Percentiles rank a stretch among this genome's conserved stretches.
Conservation (phyloP, 257 asterid genomes). For the Coffea canephora region DNA sequence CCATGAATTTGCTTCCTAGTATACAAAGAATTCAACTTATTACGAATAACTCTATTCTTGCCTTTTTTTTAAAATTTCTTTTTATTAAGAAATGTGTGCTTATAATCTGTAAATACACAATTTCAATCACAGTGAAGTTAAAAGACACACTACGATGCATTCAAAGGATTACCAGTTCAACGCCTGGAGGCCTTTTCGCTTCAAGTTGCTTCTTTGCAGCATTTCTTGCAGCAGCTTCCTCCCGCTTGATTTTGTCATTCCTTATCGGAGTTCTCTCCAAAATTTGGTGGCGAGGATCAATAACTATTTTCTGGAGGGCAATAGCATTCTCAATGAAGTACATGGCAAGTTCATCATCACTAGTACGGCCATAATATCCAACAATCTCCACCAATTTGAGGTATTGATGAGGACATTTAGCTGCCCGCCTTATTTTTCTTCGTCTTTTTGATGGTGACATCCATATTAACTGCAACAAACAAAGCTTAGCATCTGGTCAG, state of each 20-base stretch:
- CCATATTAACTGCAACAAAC: conserved; percentile 47
- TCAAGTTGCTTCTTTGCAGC: conserved; percentile 43
- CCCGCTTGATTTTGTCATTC: conserved; percentile 33
- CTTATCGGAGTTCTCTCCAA: conserved; percentile 36
- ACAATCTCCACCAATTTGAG: conserved; percentile 47
- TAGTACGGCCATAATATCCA: conserved; percentile 53
- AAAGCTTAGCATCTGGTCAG: not conserved
- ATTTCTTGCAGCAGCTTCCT: conserved; percentile 44
- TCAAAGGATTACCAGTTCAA: conserved; percentile 42
- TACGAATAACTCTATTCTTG: not conserved
- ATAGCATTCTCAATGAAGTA: conserved; percentile 48
- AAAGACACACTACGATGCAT: not conserved
- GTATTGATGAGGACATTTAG: conserved; percentile 28
- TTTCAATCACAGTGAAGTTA: not conserved
- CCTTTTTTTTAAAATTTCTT: too few species aligned
- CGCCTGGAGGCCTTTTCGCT: conserved; percentile 36
- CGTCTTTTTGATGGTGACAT: conserved; percentile 47
- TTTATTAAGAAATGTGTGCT: too few species aligned
- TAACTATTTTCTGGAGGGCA: conserved; percentile 36
- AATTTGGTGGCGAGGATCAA: conserved; percentile 52
- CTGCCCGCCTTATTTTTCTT: conserved; percentile 40
- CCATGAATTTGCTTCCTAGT: not conserved
- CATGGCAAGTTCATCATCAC: conserved; percentile 48
- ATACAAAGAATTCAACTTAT: not conserved
- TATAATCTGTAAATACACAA: not conserved